Evolutionary conservation across 1,284 basidiomycete genomes (phyloP), one percentile per base, ranked within the genome.

Genomic region (Thecaphora frezii): DNA sequence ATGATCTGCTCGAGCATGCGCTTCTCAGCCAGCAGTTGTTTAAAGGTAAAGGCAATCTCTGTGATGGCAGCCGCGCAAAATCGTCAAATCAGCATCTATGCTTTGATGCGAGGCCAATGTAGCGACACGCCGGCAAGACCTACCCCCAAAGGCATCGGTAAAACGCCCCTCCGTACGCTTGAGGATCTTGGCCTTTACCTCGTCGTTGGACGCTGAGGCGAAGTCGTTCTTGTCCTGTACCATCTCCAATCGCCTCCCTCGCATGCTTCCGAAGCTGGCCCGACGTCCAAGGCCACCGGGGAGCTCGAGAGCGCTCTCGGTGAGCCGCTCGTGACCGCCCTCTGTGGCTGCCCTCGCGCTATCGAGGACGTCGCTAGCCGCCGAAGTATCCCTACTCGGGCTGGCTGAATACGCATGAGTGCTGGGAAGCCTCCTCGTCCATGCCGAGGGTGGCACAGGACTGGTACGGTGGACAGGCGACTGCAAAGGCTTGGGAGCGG

Each of bases 21-120:
- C 51, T 74, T 74, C 45, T 74, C 72, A 8, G 68, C 59, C 44
- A 73, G 72, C 41, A 73, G 59, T 48, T 73, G 70, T 16, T 68
- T 68, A 60, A 74, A 74, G 2, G 72, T 69, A 5, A 37, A 36
- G 1, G 69, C 66, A 3, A 73, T 58, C 46, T 74, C 70, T 36
- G n/a, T n/a, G n/a, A n/a, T n/a, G n/a, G 33, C 33, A 16, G 33
- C 8, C 12, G 33, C 18, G 33, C 33, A 36, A 28, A 13, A 13
- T 7, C 5, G 28, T 5, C 28, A 28, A 28, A 28, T 5, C 28
- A 28, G 7, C 28, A 28, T 46, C 44, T n/a, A 25, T n/a, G 25
- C 18, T 14, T 18, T 14, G 16, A 44, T 5, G n/a, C 18, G n/a
- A 51, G 14, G 12, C 33, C 23, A n/a, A 14, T 22, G 14, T 16